Conservation (phyloP, 352 stramenopile genomes). For the Globisporangium polare region DNA sequence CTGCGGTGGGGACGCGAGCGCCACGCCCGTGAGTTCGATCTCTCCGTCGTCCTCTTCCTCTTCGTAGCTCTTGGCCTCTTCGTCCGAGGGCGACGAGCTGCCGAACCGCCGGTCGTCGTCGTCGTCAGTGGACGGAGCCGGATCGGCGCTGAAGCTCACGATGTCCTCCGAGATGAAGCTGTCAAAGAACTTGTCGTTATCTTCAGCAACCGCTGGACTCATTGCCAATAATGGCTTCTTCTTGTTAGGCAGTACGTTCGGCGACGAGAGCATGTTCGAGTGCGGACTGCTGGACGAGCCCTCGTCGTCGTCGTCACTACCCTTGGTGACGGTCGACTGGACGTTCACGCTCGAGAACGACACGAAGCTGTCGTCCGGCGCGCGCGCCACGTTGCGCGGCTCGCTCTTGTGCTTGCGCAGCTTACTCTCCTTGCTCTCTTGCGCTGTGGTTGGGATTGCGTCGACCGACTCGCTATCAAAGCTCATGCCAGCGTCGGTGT, state of each 20-base stretch:
- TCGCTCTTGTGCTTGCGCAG: slow-evolving; percentile 18
- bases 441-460: neutral
- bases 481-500: slow-evolving; percentile 17
- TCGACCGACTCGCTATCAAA: slow-evolving; percentile 10
- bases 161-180: slow-evolving; percentile 40
- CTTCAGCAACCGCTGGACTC: slow-evolving; percentile 6
- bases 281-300: neutral
- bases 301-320: neutral
- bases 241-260: slow-evolving; percentile 9
- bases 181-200: slow-evolving; percentile 18
- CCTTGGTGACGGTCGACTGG: neutral
- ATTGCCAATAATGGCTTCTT: slow-evolving; percentile 7
- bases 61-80: slow-evolving; percentile 36
- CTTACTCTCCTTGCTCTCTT: slow-evolving; percentile 3
- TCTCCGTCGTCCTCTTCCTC: slow-evolving; percentile 35
- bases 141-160: slow-evolving; percentile 27
- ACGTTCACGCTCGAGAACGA: slow-evolving; percentile 15
- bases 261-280: slow-evolving; percentile 21
- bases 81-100: slow-evolving; percentile 30
- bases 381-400: slow-evolving; percentile 4
- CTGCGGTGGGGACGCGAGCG: slow-evolving; percentile 29
- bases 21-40: slow-evolving; percentile 64
- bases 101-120: slow-evolving; percentile 25
- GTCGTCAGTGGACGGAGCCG: slow-evolving; percentile 23
- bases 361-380: slow-evolving; percentile 14